Percentiles rank a stretch among this genome's conserved stretches.
phyloP scores from a whole-genome alignment of 345 rosid genomes.

The Turritis glabra region DNA sequence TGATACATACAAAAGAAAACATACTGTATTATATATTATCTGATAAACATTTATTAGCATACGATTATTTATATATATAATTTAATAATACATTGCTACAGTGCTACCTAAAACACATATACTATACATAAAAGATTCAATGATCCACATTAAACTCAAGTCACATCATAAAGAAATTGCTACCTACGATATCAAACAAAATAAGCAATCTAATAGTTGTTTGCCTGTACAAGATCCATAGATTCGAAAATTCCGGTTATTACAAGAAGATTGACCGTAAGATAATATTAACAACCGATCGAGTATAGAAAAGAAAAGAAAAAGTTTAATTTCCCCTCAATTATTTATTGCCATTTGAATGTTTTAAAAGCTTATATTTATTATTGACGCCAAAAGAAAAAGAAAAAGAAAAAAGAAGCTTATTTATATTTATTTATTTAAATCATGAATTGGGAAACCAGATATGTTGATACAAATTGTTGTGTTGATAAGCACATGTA shows the following conservation, averaged over 20 bases:
- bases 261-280: not conserved
- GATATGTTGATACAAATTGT: not conserved
- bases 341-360: not conserved
- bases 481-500: slow-evolving; percentile 35
- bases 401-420: too few species aligned
- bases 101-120: not conserved
- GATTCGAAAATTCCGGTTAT: not conserved
- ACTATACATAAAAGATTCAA: not conserved
- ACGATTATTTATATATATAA: too few species aligned
- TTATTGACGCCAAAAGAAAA: too few species aligned
- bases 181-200: not conserved
- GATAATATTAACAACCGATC: not conserved
- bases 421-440: too few species aligned
- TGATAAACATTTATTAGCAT: not conserved
- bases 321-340: not conserved
- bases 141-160: not conserved
- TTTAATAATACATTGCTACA: not conserved
- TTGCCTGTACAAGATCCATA: not conserved
- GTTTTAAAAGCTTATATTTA: not conserved
- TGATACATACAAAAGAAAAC: not conserved
- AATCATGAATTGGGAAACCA: not conserved
- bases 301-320: not conserved
- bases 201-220: not conserved
- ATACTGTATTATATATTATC: not conserved
- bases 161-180: not conserved